These are phyloP conservation scores for Calonectria fujianensis DNA, from an alignment of 2,329 filamentous ascomycete species.

Conservation along the genomic window DNA sequence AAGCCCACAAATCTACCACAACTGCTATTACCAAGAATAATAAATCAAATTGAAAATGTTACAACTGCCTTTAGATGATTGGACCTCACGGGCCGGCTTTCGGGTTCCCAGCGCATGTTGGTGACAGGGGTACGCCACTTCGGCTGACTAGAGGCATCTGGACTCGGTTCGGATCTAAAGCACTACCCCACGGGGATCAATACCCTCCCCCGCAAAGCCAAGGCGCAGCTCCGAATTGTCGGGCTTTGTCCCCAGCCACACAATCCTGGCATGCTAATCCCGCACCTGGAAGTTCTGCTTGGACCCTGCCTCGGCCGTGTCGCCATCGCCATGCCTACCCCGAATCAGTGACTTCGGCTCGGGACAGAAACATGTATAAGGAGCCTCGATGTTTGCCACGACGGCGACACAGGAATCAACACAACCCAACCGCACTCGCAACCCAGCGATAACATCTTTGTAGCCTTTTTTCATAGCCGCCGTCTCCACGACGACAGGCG, in stretches of 20 bases:
- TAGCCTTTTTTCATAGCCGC: constrained; percentile 25
- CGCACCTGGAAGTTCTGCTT: not conserved
- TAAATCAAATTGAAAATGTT: not conserved
- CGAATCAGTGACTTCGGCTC: constrained; percentile 22
- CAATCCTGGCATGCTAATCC: not conserved
- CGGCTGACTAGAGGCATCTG: constrained; percentile 18
- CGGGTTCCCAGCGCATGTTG: not conserved
- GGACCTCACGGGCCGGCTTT: constrained; percentile 14
- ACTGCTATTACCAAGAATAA: not conserved
- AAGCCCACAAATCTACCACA: not conserved
- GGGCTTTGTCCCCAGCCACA: not conserved
- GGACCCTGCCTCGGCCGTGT: constrained; percentile 1
- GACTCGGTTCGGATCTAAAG: constrained; percentile 35
- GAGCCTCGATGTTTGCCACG: constrained; percentile 14
- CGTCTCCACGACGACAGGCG: constrained; percentile 29
- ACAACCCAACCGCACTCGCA: constrained; percentile 1
- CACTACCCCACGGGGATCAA: constrained; percentile 30
- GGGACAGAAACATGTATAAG: constrained; percentile 29
- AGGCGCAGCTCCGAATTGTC: constrained; percentile 21
- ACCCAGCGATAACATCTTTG: not conserved
- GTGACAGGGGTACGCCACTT: constrained; percentile 31
- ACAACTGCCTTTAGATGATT: not conserved
- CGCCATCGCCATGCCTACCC: not conserved
- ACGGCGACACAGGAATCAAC: not conserved
- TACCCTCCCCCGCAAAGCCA: constrained; percentile 27